These are phyloP conservation scores for Epithele typhae DNA, from an alignment of 768 basidiomycete species.

Conservation along the genomic window DNA sequence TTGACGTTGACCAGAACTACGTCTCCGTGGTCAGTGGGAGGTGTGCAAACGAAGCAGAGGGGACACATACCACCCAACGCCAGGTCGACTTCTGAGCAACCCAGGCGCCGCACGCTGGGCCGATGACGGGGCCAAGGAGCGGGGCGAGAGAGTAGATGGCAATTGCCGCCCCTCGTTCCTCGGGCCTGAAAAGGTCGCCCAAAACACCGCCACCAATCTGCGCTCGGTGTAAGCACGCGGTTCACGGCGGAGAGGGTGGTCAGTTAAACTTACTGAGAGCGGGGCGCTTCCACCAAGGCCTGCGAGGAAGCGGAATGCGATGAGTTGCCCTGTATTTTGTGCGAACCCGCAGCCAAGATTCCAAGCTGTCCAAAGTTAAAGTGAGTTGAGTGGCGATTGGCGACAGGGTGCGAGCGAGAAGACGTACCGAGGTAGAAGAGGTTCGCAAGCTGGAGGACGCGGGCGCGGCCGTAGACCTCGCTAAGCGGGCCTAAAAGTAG, in stretches of 20 bases:
- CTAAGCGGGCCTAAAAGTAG: slow-evolving; percentile 53
- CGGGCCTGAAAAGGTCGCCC: slow-evolving; percentile 55
- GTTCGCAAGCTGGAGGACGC: slow-evolving; percentile 57
- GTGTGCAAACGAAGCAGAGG: not conserved
- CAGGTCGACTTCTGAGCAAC: slow-evolving; percentile 61
- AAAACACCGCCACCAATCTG: slow-evolving; percentile 65
- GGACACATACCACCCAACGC: slow-evolving; percentile 58
- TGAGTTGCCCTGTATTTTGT: slow-evolving; percentile 26
- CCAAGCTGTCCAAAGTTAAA: slow-evolving; percentile 46
- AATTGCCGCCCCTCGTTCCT: slow-evolving; percentile 60
- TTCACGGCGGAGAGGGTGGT: not conserved
- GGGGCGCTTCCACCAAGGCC: slow-evolving; percentile 36
- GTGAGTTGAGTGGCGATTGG: not conserved
- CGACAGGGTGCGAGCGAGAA: not conserved
- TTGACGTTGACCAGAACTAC: slow-evolving; percentile 66
- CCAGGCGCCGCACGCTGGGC: slow-evolving; percentile 61
- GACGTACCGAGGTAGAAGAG: slow-evolving; percentile 54
- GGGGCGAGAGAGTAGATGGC: slow-evolving; percentile 64
- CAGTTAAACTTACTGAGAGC: slow-evolving; percentile 22
- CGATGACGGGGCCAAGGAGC: slow-evolving; percentile 59
- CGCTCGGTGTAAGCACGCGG: not conserved
- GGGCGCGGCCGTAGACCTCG: slow-evolving; percentile 64
- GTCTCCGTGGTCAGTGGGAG: not conserved
- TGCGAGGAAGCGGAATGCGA: slow-evolving; percentile 36
- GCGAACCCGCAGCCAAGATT: slow-evolving; percentile 38